phyloP scores from a whole-genome alignment of 108 stramenopile species.

The Asterionellopsis glacialis region DNA sequence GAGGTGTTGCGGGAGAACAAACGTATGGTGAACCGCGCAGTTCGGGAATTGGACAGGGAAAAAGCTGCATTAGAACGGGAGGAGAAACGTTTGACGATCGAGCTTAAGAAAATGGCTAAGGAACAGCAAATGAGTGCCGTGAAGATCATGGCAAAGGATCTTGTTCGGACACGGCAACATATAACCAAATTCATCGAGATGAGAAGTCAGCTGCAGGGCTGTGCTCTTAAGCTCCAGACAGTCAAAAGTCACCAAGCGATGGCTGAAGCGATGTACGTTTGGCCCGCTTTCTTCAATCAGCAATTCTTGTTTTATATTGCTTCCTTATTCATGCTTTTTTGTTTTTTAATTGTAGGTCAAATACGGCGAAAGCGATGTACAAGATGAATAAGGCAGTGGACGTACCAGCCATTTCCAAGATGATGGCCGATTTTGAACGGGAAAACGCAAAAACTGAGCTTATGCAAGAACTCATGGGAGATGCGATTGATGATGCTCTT shows the following conservation, averaged over 20 bases:
- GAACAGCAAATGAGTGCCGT: constrained; percentile 91
- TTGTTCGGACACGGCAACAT: constrained; percentile 89
- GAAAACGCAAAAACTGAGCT: constrained; percentile 95
- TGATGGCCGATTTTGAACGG: constrained; percentile 95
- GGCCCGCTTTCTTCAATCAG: background rate
- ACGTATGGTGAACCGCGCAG: constrained; percentile 90
- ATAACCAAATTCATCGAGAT: constrained; percentile 96
- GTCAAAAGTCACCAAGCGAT: constrained; percentile 94
- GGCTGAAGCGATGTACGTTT: constrained; percentile 87
- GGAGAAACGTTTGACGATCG: constrained; percentile 90
- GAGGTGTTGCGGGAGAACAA: constrained; percentile 97
- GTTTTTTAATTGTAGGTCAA: background rate
- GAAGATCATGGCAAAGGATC: constrained; percentile 96
- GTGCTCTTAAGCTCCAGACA: constrained; percentile 91
- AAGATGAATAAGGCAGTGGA: constrained; percentile 95
- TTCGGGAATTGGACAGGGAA: constrained; percentile 95
- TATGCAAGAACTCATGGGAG: constrained; percentile 97
- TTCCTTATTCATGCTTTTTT: background rate
- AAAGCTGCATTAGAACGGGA: constrained; percentile 80
- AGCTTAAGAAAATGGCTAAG: constrained; percentile 94
- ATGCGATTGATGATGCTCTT: constrained; percentile 92
- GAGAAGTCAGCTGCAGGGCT: constrained; percentile 91
- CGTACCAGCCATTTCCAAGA: constrained; percentile 89
- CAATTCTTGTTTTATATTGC: constrained; percentile 5
- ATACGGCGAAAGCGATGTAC: constrained; percentile 64